Conservation (phyloP, 495 filamentous ascomycete species). For the Endocarpon pusillum region DNA sequence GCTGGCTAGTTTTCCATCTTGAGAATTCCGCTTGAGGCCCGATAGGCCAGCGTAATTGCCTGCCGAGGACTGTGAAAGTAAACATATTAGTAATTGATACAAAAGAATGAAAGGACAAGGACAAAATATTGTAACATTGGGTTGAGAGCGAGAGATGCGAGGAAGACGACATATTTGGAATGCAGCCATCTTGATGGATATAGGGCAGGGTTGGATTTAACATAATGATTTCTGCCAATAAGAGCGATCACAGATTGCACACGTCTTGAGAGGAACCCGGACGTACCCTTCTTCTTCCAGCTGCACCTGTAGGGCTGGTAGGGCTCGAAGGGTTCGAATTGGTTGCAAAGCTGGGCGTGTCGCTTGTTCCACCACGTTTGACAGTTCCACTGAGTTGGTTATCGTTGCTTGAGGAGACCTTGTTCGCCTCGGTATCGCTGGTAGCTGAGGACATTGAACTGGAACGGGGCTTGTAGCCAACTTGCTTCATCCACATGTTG, state of each 20-base stretch:
- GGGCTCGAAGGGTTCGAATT: neutral
- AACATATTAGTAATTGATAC: neutral
- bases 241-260: no score
- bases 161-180: no score
- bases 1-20: neutral
- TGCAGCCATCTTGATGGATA: no score
- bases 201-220: no score
- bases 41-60: neutral
- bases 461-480: conserved; percentile 1
- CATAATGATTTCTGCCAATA: no score
- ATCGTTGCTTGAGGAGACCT: neutral
- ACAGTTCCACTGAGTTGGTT: neutral
- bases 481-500: conserved; percentile 1
- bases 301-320: neutral
- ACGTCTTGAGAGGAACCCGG: no score
- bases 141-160: neutral
- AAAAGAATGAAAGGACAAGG: neutral
- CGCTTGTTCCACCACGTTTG: neutral
- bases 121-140: neutral
- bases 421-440: neutral
- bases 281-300: conserved; percentile 1
- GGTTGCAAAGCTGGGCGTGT: neutral
- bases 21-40: neutral
- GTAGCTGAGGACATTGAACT: neutral
- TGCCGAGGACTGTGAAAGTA: conserved; percentile 1